Evolutionary conservation across 202 grass and related monocot genomes (phyloP).

Genomic region (Alloteropsis angusta): DNA sequence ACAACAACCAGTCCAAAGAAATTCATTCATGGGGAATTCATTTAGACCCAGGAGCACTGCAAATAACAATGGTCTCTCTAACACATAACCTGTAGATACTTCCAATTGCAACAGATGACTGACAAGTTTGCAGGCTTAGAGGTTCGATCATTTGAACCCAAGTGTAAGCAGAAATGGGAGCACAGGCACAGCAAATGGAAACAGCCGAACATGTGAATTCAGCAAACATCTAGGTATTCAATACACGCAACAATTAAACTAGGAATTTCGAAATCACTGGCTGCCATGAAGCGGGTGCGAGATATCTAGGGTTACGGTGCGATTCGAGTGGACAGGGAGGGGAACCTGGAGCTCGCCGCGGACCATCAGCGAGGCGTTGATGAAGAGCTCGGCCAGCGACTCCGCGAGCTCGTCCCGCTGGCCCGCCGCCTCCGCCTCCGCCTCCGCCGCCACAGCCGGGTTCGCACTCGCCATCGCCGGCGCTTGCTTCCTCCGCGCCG

Average conservation of each 20-base stretch:
- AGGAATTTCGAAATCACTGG: too few relatives aligned
- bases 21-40: background rate
- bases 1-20: background rate
- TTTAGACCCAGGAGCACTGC: background rate
- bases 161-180: background rate
- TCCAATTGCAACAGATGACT: background rate
- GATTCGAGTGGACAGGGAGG: background rate
- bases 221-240: background rate
- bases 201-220: background rate
- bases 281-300: background rate
- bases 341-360: constrained; percentile 85
- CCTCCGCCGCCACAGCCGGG: constrained; percentile 17
- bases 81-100: background rate
- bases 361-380: constrained; percentile 68
- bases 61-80: background rate
- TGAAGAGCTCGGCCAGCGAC: constrained; percentile 68
- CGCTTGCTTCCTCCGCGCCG: background rate
- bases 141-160: background rate
- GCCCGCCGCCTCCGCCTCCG: background rate
- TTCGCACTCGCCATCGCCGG: constrained; percentile 32
- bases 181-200: background rate
- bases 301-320: background rate
- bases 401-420: constrained; percentile 63
- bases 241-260: background rate
- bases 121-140: background rate